Evolutionary conservation across 768 basidiomycete species (phyloP), one percentile per base, ranked within the genome.

Genomic region (Auricularia sp.): DNA sequence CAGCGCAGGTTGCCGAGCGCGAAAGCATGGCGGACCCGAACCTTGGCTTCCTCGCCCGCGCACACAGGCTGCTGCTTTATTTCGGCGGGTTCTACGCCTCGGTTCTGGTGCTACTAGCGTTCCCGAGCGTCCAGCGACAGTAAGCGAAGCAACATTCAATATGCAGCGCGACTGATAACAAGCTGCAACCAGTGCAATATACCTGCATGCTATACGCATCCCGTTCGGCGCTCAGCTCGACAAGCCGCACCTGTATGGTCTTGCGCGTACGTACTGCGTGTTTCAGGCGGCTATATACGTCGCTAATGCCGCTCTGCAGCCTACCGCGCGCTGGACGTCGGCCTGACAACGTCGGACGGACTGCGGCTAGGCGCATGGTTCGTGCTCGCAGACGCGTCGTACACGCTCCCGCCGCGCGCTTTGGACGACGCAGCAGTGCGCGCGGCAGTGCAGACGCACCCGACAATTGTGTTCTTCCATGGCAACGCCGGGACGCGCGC

Each of bases 381-480:
- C 73, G 76, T 89, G 53, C 78, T 93, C 3, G 83, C 90, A 0
- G 86, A 92, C 61, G 70, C 77, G 1, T 81, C 81, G 69, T 90
- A 89, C 72, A 83, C 81, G 61, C 75, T 23, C 63, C 10, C 71
- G 83, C 60, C 75, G 80, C 2, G 62, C 72, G 5, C 70, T 73
- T 21, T 73, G 63, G 54, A 77, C 18, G 73, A 78, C 16, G 70
- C 75, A 2, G 79, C 80, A 53, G 77, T 92, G 42, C 71, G 79
- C 16, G 67, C 76, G 21, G 87, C 91, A 1, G 74, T 94, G 18
- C 74, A 76, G 12, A 67, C 76, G 1, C 74, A 80, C 34, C 92
- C 92, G 0, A 94, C 89, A 0, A 77, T 96, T n/a, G 78, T 98
- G n/a, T 96, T 90, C 76, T 79, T 95, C 53, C 96, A 98, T 67